Conservation (phyloP, 2,329 filamentous ascomycete genomes). For the Penicillium digitatum region DNA sequence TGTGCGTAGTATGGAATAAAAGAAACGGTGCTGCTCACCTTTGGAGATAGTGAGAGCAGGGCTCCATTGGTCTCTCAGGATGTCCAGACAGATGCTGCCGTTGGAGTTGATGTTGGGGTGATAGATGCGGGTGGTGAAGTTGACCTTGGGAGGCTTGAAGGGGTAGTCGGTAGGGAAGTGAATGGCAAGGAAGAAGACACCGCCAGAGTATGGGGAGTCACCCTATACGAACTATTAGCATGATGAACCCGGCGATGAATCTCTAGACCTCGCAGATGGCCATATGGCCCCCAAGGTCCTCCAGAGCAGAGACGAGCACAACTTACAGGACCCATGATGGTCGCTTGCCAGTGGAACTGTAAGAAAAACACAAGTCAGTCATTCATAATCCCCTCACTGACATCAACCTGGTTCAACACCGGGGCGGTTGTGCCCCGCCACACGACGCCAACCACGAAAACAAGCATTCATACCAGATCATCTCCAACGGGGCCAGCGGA, state of each 20-base stretch:
- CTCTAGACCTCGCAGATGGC: neutral
- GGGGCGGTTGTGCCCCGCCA: constrained; percentile 22
- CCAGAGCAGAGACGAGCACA: constrained; percentile 14
- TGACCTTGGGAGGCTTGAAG: constrained; percentile 99
- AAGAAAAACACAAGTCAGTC: constrained; percentile 29
- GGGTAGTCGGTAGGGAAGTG: constrained; percentile 99
- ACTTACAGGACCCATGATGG: constrained; percentile 98
- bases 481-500: constrained; percentile 95
- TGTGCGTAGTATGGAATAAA: neutral
- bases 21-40: constrained; percentile 56
- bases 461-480: constrained; percentile 72
- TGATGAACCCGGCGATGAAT: neutral
- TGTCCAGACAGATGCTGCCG: constrained; percentile 97
- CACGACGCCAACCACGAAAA: constrained; percentile 11
- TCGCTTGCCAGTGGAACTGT: constrained; percentile 99
- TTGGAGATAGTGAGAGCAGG: constrained; percentile 97
- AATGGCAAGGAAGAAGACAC: constrained; percentile 98
- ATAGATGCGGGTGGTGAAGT: constrained; percentile 99
- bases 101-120: constrained; percentile 99
- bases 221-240: constrained; percentile 54
- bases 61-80: constrained; percentile 98
- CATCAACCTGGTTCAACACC: constrained; percentile 4
- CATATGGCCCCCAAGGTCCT: neutral
- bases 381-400: constrained; percentile 5
- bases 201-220: constrained; percentile 95